Base-by-base conservation (phyloP, 75 land plant species). In the Picea glauca region DNA sequence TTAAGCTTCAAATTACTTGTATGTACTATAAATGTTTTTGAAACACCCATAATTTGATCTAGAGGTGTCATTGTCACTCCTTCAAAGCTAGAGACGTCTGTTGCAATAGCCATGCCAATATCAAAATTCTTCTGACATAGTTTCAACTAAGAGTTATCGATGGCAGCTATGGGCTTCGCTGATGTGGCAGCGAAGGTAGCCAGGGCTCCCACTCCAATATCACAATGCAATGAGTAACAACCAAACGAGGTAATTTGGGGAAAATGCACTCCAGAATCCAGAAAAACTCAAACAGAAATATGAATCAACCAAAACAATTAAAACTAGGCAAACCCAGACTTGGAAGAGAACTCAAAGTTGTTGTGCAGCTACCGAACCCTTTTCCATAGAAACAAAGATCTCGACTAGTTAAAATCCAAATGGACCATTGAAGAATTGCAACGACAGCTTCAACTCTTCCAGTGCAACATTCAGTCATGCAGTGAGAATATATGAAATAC, bases 1-100 rank as follows among this genome's bases (percentile, higher is more conserved):
- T 97, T 94, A 57, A 97, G 95, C 80, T 97, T 97, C 80, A 77
- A 18, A 58, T 87, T 92, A 82, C 78, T 81, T 12, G 85, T 91
- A 72, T 92, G 92, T 46, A 90, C 92, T 81, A 79, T 92, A 83
- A 97, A 97, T 58, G 99, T 98, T 62, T 97, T 98, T 20, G 93
- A 91, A 62, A 97, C 99, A 62, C 98, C 98, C 77, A 94, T 87
- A 81, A 94, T 94, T 20, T 98, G 99, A 82, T 97, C 99, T 18
- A 95, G 93, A 33, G 99, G 99, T 26, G 99, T 98, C 99, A 97
- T 92, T 50, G 90, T 83, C 61, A 97, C 89, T 57, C 87, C 88
- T 60, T 97, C 93, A 83, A 97, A 97, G n/a, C 93, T 93, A 23
- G 99, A 97, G 11, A 83, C 88, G 63, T 92, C 92, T 58, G 87